These are phyloP conservation scores for Zelopaecilomyces penicillatus DNA, from an alignment of 2,329 filamentous ascomycete species.

Conservation along the genomic window DNA sequence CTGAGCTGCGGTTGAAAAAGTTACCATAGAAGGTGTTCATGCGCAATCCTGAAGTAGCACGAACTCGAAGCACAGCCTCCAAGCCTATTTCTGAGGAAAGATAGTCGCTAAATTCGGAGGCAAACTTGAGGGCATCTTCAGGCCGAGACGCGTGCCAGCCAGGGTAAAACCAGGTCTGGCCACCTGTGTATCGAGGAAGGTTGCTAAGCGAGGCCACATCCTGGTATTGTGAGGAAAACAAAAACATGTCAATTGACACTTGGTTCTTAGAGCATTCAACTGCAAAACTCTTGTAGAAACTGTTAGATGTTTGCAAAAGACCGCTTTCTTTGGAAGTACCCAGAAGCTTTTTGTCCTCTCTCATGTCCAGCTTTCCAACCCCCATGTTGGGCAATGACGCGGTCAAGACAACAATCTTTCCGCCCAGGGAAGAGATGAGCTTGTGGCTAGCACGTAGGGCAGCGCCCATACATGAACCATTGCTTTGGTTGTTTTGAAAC, in stretches of 20 bases:
- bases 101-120: slow-evolving; percentile 92
- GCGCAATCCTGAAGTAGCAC: slow-evolving; percentile 85
- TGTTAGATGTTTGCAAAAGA: slow-evolving; percentile 83
- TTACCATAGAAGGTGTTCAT: slow-evolving; percentile 99
- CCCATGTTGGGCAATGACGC: slow-evolving; percentile 86
- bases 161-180: slow-evolving; percentile 97
- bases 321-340: slow-evolving; percentile 87
- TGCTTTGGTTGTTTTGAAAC: slow-evolving; percentile 92
- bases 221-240: slow-evolving; percentile 93
- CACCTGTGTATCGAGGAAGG: slow-evolving; percentile 89
- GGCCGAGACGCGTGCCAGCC: slow-evolving; percentile 91
- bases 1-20: slow-evolving; percentile 97
- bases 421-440: slow-evolving; percentile 86
- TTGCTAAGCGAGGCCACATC: slow-evolving; percentile 96
- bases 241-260: slow-evolving; percentile 96
- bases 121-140: slow-evolving; percentile 97
- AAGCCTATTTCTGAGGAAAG: slow-evolving; percentile 94
- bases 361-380: slow-evolving; percentile 80
- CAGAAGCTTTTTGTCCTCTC: slow-evolving; percentile 92
- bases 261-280: slow-evolving; percentile 99
- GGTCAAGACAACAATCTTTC: slow-evolving; percentile 87
- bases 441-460: slow-evolving; percentile 90
- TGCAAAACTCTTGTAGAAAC: slow-evolving; percentile 98
- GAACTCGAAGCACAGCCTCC: slow-evolving; percentile 90
- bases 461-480: slow-evolving; percentile 87